Conservation (phyloP, 148 eudicot species). For the Vaccinium myrtillus region DNA sequence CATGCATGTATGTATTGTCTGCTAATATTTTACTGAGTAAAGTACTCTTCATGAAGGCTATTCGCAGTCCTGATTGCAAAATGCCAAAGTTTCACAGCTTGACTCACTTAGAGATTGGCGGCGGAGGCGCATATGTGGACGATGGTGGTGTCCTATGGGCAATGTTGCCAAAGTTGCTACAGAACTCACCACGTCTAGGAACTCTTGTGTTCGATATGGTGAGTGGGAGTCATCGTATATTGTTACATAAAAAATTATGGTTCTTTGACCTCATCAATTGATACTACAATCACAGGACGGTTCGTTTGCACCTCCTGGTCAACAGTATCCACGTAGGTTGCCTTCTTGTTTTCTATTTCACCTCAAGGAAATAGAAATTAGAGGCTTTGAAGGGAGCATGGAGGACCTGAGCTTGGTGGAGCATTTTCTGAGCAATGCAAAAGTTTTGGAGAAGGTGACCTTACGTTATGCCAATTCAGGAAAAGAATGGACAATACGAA, state of each 20-base stretch:
- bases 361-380: conserved; percentile 12
- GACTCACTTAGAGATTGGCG: not conserved
- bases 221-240: not conserved
- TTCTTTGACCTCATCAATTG: not conserved
- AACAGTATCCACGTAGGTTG: not conserved
- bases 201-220: not conserved
- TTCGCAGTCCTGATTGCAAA: not conserved
- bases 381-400: not conserved
- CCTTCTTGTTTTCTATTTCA: conserved; percentile 16
- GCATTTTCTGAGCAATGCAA: conserved; percentile 5
- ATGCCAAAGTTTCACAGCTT: not conserved
- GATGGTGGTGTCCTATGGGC: not conserved
- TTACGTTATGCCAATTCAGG: not conserved
- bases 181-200: not conserved
- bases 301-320: not conserved
- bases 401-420: not conserved
- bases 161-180: not conserved
- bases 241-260: not conserved
- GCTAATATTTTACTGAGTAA: not conserved
- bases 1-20: not conserved
- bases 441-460: conserved; percentile 15
- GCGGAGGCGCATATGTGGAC: not conserved
- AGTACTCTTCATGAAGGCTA: not conserved
- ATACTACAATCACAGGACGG: not conserved
- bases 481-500: not conserved